Evolutionary conservation across 768 basidiomycete genomes (phyloP), one percentile per base, ranked within the genome.

Genomic region (Chalciporus sphaerocephalus): DNA sequence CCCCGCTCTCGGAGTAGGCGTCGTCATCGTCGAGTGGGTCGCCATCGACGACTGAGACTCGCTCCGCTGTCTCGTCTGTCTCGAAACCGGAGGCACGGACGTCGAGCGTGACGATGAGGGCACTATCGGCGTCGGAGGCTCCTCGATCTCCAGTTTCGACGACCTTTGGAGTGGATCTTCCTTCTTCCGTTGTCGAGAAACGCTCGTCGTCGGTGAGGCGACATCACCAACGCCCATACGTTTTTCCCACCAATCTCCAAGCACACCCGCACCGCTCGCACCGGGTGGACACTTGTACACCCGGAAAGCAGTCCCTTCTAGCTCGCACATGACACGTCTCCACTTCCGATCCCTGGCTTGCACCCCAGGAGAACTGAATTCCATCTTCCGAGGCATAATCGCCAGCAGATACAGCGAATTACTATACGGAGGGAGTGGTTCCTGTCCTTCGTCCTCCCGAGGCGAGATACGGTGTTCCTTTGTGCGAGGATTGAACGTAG

Each of bases 271-370:
- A 11, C 74, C 78, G 20, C 69, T 68, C 2, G 56, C 58, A 12
- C 63, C 65, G 1, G 68, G 61, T 27, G 71, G 70, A 46, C 69
- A 78, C 49, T 75, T 75, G 64, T 89, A 92, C 46, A 97, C 74
- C 54, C 79, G 78, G 61, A 98, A 81, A 51, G 75, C 72, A n/a
- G 96, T 97, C 37, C 96, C 96, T 58, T 96, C 91, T 21, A 99
- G 69, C 56, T 94, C 87, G 60, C 91, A 89, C 53, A 93, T 74
- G 40, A 87, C 81, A 40, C 88, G 74, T 48, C 88, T 79, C 96
- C 96, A 99, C 59, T 92, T 90, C 37, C 96, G 74, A 61, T 98
- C 94, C 60, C 75, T 79, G 6, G 94, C 85, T 64, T 95, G 90
- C 2, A 90, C 73, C 6, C 93, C 93, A 0, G 93, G 92, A 10